Evolutionary conservation across 1,139 yeast species (phyloP), one percentile per base, ranked within the genome.

Genomic region (Groenewaldozyma sp.): DNA sequence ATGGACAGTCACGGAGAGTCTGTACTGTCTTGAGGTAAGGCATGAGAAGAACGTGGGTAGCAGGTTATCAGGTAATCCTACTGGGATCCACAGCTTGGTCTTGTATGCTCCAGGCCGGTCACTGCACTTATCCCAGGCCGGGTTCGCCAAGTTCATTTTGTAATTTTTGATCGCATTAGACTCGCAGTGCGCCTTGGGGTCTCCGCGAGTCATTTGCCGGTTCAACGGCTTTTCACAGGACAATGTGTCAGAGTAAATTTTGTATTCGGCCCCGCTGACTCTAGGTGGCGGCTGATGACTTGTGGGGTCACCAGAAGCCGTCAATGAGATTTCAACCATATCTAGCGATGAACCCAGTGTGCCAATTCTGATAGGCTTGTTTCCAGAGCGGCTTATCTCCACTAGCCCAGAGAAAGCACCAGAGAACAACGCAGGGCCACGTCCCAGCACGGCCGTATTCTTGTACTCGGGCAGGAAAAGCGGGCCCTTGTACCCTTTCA

Each of bases 41-140:
- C 57, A 54, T 2, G 56, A 45, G 40, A 47, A 51, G 33, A 48
- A 54, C 3, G 53, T 47, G 14, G 53, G 52, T 9, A 50, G 52
- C n/a, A 48, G 31, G 18, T 40, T 43, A 24, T 36, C 31, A 4
- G 50, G 46, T 13, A 46, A 42, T 3, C 44, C 37, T 20, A 46
- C 36, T 9, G 49, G 47, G 13, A 48, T 31, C 6, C 36, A 29
- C 13, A 48, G 28, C 14, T 35, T 24, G 9, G 44, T 31, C 3
- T 24, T 17, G 21, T 37, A 39, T 9, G 19, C 11, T 2, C 16
- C 24, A 4, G 28, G 34, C 11, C 24, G 16, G 11, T 33, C 9
- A 16, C 29, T 31, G 4, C 14, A 26, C 20, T 28, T 21, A 17
- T 31, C 24, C 48, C 48, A 45, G 4, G 27, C 24, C 11, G 45